Base-by-base conservation (phyloP, 768 basidiomycete genomes). In the Amanita phalloides region DNA sequence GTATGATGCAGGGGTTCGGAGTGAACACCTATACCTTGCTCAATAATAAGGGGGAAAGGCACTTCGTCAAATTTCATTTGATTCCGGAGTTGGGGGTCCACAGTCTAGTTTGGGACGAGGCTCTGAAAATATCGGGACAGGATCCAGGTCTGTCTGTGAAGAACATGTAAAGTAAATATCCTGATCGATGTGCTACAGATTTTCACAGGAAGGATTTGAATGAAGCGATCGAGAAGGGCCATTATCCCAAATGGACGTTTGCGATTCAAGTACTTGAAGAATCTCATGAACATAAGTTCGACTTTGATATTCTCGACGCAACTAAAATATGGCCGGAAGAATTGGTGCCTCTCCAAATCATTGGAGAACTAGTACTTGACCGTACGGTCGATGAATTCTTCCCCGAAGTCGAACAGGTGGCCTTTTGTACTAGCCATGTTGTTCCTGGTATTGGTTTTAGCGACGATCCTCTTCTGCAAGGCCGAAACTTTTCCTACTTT, bases 1-100 rank as follows among this genome's bases (percentile, higher is more conserved):
- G 90, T 50, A 90, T 86, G 82, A 88, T 94, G 81, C 87, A 91
- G 68, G 92, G 84, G 6, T 87, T 89, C 48, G 85, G 87, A 1
- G 88, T 94, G 44, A 91, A 95, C 66, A 89, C 90, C 0, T 94
- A 75, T 64, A 82, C 86, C 2, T 72, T 93, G 28, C 59, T 86
- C 51, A 90, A 90, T 58, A 70, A 66, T 0, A 61, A 76, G 25
- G 82, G 82, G 41, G 74, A 90, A 59, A 76, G 81, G 1, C 74
- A 76, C 50, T 94, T 94, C 58, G 90, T 93, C 66, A 94, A 93
- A 64, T 93, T 91, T 64, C 88, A 92, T 64, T 87, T 80, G 72
- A 78, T 77, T 36, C 80, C 90, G 14, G 78, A 90, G 64, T 75
- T 92, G 13, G 90, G 90, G 20, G 86, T 86, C 1, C 86, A 92